Conservation (phyloP, 257 asterid species). For the Nicotiana sylvestris region DNA sequence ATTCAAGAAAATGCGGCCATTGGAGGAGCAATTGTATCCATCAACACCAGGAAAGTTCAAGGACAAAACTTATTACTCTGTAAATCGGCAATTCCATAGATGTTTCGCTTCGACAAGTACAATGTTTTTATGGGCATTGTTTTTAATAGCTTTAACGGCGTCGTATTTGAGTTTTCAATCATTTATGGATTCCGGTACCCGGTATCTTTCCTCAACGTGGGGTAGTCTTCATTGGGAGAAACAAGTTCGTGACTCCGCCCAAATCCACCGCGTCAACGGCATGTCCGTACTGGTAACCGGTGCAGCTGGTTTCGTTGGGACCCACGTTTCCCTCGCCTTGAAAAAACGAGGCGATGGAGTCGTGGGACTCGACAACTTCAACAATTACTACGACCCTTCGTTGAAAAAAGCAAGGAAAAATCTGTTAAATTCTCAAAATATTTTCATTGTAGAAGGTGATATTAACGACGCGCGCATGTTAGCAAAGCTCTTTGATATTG, state of each 20-base stretch:
- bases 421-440: constrained; percentile 1
- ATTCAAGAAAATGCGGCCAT: constrained; percentile 4
- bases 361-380: constrained; percentile 20
- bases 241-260: constrained; percentile 21
- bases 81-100: constrained; percentile 9
- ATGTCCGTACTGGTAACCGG: constrained; percentile 24
- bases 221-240: constrained; percentile 27
- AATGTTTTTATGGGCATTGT: constrained; percentile 26
- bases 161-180: constrained; percentile 28
- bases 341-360: constrained; percentile 22
- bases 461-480: constrained; percentile 12
- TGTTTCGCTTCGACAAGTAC: constrained; percentile 26
- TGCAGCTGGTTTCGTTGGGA: constrained; percentile 22
- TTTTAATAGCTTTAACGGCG: constrained; percentile 23
- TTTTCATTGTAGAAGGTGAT: constrained; percentile 19
- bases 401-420: constrained; percentile 13
- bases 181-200: constrained; percentile 15
- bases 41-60: constrained; percentile 27
- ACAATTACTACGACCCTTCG: constrained; percentile 20
- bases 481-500: constrained; percentile 15
- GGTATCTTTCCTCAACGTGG: constrained; percentile 22
- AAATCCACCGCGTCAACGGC: constrained; percentile 16
- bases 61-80: constrained; percentile 2
- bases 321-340: constrained; percentile 18
- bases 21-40: constrained; percentile 22